Conservation (phyloP, 2,329 filamentous ascomycete genomes). For the Sphaerulina vaccinii region DNA sequence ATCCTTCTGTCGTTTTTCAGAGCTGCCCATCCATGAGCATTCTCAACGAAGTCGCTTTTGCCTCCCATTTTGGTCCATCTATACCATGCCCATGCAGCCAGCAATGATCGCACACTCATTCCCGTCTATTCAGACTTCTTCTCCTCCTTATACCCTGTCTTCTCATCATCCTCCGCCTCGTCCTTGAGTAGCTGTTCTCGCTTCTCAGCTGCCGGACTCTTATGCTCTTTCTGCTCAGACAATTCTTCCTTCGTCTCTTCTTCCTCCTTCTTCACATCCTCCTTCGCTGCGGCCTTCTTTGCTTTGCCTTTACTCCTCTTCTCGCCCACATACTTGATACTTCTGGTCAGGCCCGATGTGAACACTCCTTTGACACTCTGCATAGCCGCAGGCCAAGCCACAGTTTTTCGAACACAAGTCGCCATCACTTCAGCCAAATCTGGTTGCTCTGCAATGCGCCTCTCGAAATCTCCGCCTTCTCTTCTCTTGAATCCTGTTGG, state of each 20-base stretch:
- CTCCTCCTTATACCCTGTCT: slow-evolving; percentile 2
- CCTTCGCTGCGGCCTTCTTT: slow-evolving; percentile 22
- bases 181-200: slow-evolving; percentile 5
- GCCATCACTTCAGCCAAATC: slow-evolving; percentile 71
- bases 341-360: slow-evolving; percentile 70
- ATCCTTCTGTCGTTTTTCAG: too few relatives aligned
- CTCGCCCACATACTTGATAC: slow-evolving; percentile 74
- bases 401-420: slow-evolving; percentile 78
- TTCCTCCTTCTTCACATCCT: slow-evolving; percentile 1
- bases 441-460: slow-evolving; percentile 72
- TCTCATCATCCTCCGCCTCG: slow-evolving; percentile 2
- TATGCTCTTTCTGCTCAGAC: neutral
- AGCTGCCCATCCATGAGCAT: too few relatives aligned
- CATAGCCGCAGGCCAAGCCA: slow-evolving; percentile 85
- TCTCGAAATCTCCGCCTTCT: slow-evolving; percentile 82
- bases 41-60: too few relatives aligned
- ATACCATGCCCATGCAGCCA: neutral
- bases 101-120: neutral
- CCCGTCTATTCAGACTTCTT: neutral
- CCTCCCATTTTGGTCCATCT: too few relatives aligned
- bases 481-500: slow-evolving; percentile 65
- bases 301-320: slow-evolving; percentile 57
- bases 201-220: slow-evolving; percentile 4
- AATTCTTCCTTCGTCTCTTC: neutral
- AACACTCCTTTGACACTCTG: slow-evolving; percentile 83